These are phyloP conservation scores for Chrysoporthe cubensis DNA, from an alignment of 2,329 filamentous ascomycete species.

Conservation along the genomic window DNA sequence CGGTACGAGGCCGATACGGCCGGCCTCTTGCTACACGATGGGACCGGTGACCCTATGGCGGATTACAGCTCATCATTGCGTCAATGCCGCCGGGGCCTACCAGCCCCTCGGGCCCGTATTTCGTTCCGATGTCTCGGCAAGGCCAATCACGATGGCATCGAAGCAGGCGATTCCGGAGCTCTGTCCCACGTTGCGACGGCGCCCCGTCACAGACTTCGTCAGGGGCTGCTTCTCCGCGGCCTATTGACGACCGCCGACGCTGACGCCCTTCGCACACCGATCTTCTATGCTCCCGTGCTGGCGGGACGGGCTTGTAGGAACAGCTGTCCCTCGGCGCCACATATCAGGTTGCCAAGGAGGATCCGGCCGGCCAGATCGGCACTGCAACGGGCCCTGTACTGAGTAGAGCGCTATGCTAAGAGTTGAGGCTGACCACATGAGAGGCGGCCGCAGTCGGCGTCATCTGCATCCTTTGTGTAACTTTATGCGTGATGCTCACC, in stretches of 20 bases:
- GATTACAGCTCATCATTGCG: neutral
- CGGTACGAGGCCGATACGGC: conserved; percentile 12
- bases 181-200: neutral
- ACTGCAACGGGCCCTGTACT: neutral
- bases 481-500: neutral
- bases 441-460: neutral
- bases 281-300: too few relatives aligned
- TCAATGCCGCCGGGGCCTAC: neutral
- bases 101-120: conserved; percentile 12
- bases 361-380: neutral
- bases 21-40: conserved; percentile 3
- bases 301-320: neutral
- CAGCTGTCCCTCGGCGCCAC: neutral
- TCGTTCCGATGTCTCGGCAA: conserved; percentile 4
- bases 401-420: neutral
- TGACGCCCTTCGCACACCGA: too few relatives aligned
- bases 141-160: neutral
- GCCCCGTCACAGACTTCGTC: neutral
- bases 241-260: neutral
- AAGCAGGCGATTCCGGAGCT: neutral
- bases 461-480: neutral
- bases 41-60: neutral
- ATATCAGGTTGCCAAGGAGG: neutral
- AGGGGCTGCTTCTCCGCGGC: neutral
- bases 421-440: conserved; percentile 1